phyloP scores from a whole-genome alignment of 208 protist genomes.

The Acanthamoeba lenticulata region DNA sequence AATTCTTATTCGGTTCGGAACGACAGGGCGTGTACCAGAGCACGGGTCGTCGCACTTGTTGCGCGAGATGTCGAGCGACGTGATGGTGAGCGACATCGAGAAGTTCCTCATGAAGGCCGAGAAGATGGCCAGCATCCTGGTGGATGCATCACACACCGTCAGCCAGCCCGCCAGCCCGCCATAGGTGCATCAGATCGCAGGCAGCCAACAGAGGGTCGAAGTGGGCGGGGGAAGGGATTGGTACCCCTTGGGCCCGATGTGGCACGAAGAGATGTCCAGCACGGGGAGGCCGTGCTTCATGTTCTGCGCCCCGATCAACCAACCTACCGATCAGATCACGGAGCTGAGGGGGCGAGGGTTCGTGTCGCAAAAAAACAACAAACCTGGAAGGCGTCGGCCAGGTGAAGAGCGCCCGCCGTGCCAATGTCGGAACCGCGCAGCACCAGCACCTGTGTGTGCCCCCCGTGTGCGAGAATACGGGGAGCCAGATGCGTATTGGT shows the following conservation, averaged over 20 bases:
- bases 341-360: no score
- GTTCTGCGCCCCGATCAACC: background rate
- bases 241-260: background rate
- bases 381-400: background rate
- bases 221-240: background rate
- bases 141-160: background rate
- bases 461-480: no score
- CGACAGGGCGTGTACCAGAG: background rate
- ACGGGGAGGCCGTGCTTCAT: background rate
- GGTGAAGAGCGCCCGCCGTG: background rate
- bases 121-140: conserved; percentile 24
- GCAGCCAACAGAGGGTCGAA: background rate
- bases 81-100: conserved; percentile 36
- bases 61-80: background rate
- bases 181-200: background rate
- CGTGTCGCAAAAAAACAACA: no score
- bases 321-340: no score
- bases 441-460: background rate
- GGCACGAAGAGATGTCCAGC: background rate
- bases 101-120: background rate
- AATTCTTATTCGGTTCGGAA: background rate
- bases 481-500: no score
- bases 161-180: background rate
- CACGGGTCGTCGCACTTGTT: background rate
- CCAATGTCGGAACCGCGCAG: background rate